phyloP scores from a whole-genome alignment of 495 filamentous ascomycete genomes.

The Letharia lupina region DNA sequence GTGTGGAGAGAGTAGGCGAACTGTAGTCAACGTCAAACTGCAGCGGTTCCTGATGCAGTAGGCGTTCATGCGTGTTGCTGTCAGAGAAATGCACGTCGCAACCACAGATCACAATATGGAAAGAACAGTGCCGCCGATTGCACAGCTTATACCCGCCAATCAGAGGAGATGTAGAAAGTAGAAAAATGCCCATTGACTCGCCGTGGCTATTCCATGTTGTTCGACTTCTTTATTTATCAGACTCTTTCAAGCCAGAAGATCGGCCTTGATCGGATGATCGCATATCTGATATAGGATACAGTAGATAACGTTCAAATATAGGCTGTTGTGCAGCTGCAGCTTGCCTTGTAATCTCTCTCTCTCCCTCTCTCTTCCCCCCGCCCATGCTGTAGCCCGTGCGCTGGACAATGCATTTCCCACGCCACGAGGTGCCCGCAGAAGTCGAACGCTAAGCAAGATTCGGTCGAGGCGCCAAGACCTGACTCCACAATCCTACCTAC shows the following conservation, averaged over 20 bases:
- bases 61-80: neutral
- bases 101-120: neutral
- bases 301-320: neutral
- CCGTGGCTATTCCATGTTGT: no score
- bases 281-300: neutral
- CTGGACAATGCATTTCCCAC: neutral
- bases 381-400: constrained; percentile 5
- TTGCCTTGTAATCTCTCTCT: neutral
- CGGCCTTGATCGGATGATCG: constrained; percentile 4
- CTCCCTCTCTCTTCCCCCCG: neutral
- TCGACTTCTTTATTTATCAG: neutral
- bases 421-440: constrained; percentile 10
- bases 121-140: neutral
- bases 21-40: neutral
- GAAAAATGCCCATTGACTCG: neutral
- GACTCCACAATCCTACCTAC: constrained; percentile 1
- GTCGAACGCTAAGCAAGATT: constrained; percentile 1
- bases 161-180: neutral
- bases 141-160: neutral
- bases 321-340: constrained; percentile 6
- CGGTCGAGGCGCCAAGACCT: constrained; percentile 3
- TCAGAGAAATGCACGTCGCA: neutral
- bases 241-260: neutral
- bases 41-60: neutral
- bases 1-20: neutral